Base-by-base conservation (phyloP, 2,329 filamentous ascomycete genomes). In the Plenodomus tracheiphilus region DNA sequence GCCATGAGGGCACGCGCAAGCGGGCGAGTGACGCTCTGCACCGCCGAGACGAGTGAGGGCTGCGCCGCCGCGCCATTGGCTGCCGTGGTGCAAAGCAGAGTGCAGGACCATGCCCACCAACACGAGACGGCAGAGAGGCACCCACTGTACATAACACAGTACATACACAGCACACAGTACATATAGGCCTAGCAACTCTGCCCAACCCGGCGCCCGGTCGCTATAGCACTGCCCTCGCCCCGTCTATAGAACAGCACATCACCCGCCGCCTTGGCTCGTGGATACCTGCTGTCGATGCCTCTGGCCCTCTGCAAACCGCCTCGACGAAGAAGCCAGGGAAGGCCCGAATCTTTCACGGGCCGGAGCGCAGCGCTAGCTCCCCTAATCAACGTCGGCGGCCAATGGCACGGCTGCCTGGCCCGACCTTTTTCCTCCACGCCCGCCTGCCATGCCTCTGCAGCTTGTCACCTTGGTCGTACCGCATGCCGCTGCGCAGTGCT, bases 341-440 rank as follows among this genome's bases (percentile, higher is more conserved):
- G 32, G 41, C 15, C 34, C 34, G 20, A 19, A 43, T 25, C 28
- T n/a, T 49, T 43, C 42, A 49, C 43, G 43, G 20, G 16, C 46
- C 54, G 54, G 54, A 41, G 51, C 54, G 54, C 44, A 50, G 54
- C 54, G 54, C 45, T 54, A 57, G 53, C 53, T 54, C 50, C 46
- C 46, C 53, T 41, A 32, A 32, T 32, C 11, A 32, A 7, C 28
- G 9, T 10, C 4, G 28, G 15, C 28, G 28, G 28, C 28, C 28
- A 32, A 15, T 25, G 28, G 9, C 28, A 32, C 8, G 6, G 28
- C 6, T 5, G 6, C 22, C 22, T 25, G 22, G 22, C 22, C 6
- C 22, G 22, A 25, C 22, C 5, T 25, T 25, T n/a, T n/a, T n/a
- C n/a, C n/a, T n/a, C n/a, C n/a, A n/a, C n/a, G n/a, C n/a, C n/a